A percentile compares a stretch with the other conserved stretches of the same genome.
These are phyloP conservation scores for Gracilaria domingensis DNA, from an alignment of 23 red algal genomes.

Conservation along the genomic window DNA sequence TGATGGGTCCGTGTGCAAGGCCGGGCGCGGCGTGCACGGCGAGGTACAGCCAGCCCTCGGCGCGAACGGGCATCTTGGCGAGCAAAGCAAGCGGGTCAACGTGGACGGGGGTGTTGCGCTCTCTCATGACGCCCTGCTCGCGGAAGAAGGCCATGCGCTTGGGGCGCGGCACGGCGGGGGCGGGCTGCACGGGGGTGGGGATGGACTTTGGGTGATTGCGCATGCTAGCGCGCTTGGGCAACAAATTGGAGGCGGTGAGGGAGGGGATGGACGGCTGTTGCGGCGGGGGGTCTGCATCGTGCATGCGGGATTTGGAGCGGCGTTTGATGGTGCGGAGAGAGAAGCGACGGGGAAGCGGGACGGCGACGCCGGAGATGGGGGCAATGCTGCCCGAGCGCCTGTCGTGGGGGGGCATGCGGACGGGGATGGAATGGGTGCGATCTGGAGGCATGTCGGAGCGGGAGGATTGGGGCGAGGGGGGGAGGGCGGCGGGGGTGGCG, in stretches of 20 bases:
- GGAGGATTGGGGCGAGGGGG: neutral
- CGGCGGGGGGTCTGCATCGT: constrained; percentile 18
- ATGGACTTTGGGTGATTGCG: neutral
- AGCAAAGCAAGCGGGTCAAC: constrained; percentile 73
- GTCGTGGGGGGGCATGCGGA: constrained; percentile 41
- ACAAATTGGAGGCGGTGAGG: neutral
- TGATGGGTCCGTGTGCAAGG: constrained; percentile 62
- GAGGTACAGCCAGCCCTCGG: constrained; percentile 66
- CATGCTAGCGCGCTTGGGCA: constrained; percentile 29
- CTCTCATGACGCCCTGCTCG: constrained; percentile 68
- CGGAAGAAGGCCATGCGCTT: constrained; percentile 55
- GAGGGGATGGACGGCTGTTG: neutral
- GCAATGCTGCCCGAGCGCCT: constrained; percentile 36
- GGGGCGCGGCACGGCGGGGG: constrained; percentile 42
- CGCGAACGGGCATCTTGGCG: constrained; percentile 63
- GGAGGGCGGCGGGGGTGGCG: neutral
- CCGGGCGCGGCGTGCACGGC: constrained; percentile 67
- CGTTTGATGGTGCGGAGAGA: constrained; percentile 70
- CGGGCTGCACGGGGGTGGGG: constrained; percentile 15
- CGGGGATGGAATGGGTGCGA: constrained; percentile 16
- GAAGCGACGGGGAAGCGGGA: constrained; percentile 66
- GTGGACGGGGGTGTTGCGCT: constrained; percentile 44
- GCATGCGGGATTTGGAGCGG: constrained; percentile 62
- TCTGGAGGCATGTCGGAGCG: constrained; percentile 10
- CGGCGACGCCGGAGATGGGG: constrained; percentile 17